phyloP scores from a whole-genome alignment of 305 asterid species.

The Fraxinus greggii region DNA sequence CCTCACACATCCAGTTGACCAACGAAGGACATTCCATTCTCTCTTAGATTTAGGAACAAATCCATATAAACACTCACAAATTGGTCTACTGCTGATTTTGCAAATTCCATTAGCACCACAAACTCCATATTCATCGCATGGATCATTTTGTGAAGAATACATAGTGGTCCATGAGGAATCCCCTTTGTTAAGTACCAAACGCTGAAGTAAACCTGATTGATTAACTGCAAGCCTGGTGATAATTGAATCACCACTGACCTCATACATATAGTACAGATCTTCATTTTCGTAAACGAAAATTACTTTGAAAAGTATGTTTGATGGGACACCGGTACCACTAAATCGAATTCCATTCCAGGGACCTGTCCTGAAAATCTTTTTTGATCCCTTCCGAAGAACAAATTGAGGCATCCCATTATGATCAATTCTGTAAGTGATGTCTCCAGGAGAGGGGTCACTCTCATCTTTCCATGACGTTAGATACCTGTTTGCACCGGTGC shows the following conservation, averaged over 20 bases:
- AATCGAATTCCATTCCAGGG: conserved; percentile 41
- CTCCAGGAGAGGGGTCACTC: conserved; percentile 36
- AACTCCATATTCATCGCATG: conserved; percentile 31
- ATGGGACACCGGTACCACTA: conserved; percentile 25
- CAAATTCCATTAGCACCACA: conserved; percentile 40
- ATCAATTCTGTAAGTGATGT: conserved; percentile 22
- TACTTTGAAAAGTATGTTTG: not conserved
- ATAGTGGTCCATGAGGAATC: conserved; percentile 24
- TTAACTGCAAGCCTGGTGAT: conserved; percentile 16
- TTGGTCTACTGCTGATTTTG: conserved; percentile 26
- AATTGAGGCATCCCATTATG: conserved; percentile 27
- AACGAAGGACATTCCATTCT: conserved; percentile 18
- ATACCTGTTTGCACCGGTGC: not conserved
- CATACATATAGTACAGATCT: conserved; percentile 1
- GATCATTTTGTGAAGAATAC: conserved; percentile 18
- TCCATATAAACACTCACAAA: conserved; percentile 28
- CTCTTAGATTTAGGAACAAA: conserved; percentile 15
- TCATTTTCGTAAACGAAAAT: not conserved
- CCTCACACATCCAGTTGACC: conserved; percentile 28
- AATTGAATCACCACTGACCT: conserved; percentile 16
- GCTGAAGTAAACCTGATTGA: conserved; percentile 21
- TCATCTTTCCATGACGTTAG: not conserved
- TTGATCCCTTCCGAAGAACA: conserved; percentile 8
- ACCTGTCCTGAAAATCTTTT: conserved; percentile 25
- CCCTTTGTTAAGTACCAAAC: conserved; percentile 19